Evolutionary conservation across 2,329 filamentous ascomycete genomes (phyloP).

Genomic region (Aspergillus aculeatinus): DNA sequence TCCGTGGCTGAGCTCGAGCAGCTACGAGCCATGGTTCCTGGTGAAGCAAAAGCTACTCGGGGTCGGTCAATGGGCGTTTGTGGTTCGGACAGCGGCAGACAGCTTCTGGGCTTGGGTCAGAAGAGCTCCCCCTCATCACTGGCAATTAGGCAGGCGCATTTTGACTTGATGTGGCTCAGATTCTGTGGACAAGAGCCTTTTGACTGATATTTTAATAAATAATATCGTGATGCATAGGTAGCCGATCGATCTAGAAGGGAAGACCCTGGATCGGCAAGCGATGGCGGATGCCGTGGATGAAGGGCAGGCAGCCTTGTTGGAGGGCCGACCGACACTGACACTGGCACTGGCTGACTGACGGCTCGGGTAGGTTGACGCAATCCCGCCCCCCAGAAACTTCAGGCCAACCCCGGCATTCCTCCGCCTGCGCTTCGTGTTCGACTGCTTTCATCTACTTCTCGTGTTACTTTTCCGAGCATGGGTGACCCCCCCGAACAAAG

Average conservation of each 20-base stretch:
- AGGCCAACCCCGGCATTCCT: not conserved
- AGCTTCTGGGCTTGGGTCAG: no score
- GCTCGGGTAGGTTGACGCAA: not conserved
- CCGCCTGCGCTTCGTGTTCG: not conserved
- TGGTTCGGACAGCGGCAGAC: not conserved
- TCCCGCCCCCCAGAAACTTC: not conserved
- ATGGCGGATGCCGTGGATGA: not conserved
- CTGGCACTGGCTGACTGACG: no score
- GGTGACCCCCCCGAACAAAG: not conserved
- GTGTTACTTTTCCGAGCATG: not conserved
- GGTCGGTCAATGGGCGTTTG: not conserved
- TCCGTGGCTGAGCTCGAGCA: constrained; percentile 7
- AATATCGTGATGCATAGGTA: no score
- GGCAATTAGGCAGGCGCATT: not conserved
- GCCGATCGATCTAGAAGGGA: not conserved
- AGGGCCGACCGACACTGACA: no score
- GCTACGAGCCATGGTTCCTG: constrained; percentile 4
- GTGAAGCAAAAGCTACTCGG: not conserved
- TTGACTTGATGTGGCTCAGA: not conserved
- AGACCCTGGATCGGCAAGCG: not conserved
- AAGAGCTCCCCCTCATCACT: not conserved
- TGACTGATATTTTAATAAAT: no score
- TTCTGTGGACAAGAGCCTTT: no score
- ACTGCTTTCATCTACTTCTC: not conserved
- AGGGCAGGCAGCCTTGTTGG: no score